Conservation (phyloP, 1,284 basidiomycete genomes). For the Taiwanofungus camphoratus region DNA sequence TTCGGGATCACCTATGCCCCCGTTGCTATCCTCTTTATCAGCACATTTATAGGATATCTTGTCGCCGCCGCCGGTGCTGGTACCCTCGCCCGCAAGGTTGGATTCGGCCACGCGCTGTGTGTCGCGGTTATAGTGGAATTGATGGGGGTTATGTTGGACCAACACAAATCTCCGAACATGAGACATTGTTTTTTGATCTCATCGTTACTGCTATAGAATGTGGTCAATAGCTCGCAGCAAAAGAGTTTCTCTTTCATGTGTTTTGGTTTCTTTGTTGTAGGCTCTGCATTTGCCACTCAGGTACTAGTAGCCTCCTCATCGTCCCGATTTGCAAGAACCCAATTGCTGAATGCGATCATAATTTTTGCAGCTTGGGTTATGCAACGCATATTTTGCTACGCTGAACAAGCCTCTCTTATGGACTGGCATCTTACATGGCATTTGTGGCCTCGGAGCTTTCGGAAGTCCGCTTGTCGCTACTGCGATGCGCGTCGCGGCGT, state of each 20-base stretch:
- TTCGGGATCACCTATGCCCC: conserved; percentile 25
- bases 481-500: conserved; percentile 24
- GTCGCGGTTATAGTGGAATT: conserved; percentile 24
- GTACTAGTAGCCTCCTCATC: conserved; percentile 8
- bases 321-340: neutral
- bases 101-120: conserved; percentile 25
- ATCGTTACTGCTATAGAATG: conserved; percentile 21
- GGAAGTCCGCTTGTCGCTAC: conserved; percentile 28
- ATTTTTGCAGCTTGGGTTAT: conserved; percentile 24
- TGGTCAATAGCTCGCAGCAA: conserved; percentile 30
- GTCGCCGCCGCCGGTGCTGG: conserved; percentile 24
- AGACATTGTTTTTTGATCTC: neutral
- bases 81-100: conserved; percentile 21
- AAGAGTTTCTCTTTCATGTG: conserved; percentile 27
- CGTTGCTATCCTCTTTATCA: conserved; percentile 26
- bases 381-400: conserved; percentile 28
- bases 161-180: neutral
- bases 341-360: no score
- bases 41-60: conserved; percentile 26
- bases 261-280: conserved; percentile 29
- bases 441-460: conserved; percentile 29
- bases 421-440: conserved; percentile 28
- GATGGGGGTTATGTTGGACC: conserved; percentile 19
- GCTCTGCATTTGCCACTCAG: conserved; percentile 27
- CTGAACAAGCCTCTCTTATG: conserved; percentile 27